Conservation (phyloP, 176 grass and related monocot genomes). For the Aegilops sharonensis region DNA sequence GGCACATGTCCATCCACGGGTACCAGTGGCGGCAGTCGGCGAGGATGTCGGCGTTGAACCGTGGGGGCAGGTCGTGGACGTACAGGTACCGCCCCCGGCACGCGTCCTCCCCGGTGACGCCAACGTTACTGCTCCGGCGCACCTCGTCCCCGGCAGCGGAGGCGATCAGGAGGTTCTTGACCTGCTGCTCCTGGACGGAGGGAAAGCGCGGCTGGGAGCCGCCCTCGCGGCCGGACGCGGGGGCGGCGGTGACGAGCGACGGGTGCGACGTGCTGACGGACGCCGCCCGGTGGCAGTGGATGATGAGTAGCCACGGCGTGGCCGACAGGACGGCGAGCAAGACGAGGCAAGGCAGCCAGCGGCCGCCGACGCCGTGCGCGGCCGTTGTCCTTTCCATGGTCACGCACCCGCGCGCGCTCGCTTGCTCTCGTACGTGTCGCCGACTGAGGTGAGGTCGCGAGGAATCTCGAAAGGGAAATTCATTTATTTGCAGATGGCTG, state of each 20-base stretch:
- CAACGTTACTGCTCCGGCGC: neutral
- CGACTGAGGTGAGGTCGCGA: too few relatives aligned
- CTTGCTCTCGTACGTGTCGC: neutral
- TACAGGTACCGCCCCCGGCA: slow-evolving; percentile 63
- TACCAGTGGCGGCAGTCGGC: slow-evolving; percentile 45
- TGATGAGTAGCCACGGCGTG: slow-evolving; percentile 60
- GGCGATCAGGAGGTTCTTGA: slow-evolving; percentile 10
- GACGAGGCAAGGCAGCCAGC: slow-evolving; percentile 43
- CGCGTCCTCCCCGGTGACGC: neutral
- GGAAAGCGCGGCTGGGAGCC: slow-evolving; percentile 9
- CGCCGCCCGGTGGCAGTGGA: slow-evolving; percentile 47
- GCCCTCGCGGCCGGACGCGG: neutral
- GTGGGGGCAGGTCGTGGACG: slow-evolving; percentile 58
- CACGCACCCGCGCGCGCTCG: neutral
- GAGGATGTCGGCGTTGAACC: slow-evolving; percentile 66
- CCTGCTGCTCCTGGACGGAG: neutral
- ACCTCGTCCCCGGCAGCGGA: slow-evolving; percentile 11
- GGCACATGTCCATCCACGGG: slow-evolving; percentile 71
- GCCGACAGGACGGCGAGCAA: slow-evolving; percentile 34
- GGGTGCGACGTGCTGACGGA: slow-evolving; percentile 14
- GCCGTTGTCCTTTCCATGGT: slow-evolving; percentile 44
- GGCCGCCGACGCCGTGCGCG: neutral
- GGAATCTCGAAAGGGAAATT: too few relatives aligned
- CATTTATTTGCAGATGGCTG: too few relatives aligned
- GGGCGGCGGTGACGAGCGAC: neutral